These are phyloP conservation scores for Aspergillus uvarum DNA, from an alignment of 2,329 filamentous ascomycete genomes.

Conservation along the genomic window DNA sequence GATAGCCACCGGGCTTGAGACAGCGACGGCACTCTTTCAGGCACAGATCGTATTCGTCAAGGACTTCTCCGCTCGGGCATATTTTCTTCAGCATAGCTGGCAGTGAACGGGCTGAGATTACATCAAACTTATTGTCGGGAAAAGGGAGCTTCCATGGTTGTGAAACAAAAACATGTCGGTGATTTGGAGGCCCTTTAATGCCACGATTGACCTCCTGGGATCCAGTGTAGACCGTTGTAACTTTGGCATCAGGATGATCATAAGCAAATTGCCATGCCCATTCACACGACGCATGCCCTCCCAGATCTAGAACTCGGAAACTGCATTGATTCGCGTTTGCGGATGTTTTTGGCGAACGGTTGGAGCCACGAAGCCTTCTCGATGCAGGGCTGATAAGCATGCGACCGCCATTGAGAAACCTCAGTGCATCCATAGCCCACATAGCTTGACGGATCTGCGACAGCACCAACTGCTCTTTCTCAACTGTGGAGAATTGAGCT, in stretches of 20 bases:
- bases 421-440: constrained; percentile 64
- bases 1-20: constrained; percentile 86
- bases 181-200: constrained; percentile 81
- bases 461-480: constrained; percentile 79
- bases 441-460: constrained; percentile 63
- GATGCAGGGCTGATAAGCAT: constrained; percentile 57
- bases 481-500: constrained; percentile 46
- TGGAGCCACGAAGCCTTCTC: constrained; percentile 31
- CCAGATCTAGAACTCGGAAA: constrained; percentile 76
- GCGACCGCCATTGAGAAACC: constrained; percentile 60
- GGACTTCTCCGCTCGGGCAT: constrained; percentile 62
- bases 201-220: constrained; percentile 70
- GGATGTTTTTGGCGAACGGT: constrained; percentile 19
- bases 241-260: constrained; percentile 78
- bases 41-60: constrained; percentile 86
- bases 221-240: constrained; percentile 84
- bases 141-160: constrained; percentile 82
- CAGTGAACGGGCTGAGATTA: constrained; percentile 84
- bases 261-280: constrained; percentile 95
- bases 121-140: constrained; percentile 79
- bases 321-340: constrained; percentile 42
- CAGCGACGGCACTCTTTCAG: constrained; percentile 84
- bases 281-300: constrained; percentile 79
- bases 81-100: constrained; percentile 75
- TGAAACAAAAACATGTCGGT: constrained; percentile 76